Evolutionary conservation across 1,284 basidiomycete species (phyloP).

Genomic region (Peniophora sp.): DNA sequence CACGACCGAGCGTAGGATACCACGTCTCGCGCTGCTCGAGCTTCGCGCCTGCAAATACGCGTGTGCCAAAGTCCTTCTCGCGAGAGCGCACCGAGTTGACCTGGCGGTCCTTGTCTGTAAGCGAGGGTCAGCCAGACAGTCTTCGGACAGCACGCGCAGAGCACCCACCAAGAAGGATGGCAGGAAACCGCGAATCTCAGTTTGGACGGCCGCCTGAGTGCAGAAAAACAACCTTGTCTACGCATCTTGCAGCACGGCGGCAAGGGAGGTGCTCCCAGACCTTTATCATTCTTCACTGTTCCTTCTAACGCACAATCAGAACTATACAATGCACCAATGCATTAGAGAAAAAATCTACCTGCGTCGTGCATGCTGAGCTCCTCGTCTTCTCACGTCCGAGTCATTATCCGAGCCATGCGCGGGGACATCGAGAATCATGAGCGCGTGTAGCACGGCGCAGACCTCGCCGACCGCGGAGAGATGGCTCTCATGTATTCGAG

Average conservation of each 20-base stretch:
- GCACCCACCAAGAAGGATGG: conserved; percentile 56
- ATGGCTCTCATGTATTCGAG: conserved; percentile 84
- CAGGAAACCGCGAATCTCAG: conserved; percentile 85
- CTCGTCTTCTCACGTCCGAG: too few relatives aligned
- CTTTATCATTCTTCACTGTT: too few relatives aligned
- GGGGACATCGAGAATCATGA: conserved; percentile 82
- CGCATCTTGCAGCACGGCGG: conserved; percentile 89
- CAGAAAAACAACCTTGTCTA: conserved; percentile 92
- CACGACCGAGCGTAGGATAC: conserved; percentile 83
- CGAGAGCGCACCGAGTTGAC: too few relatives aligned
- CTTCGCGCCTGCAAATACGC: conserved; percentile 39
- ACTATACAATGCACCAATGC: too few relatives aligned
- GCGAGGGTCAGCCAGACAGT: too few relatives aligned
- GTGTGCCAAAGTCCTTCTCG: conserved; percentile 33
- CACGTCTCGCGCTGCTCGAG: conserved; percentile 74
- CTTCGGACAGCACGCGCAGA: background rate
- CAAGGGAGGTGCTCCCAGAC: conserved; percentile 71
- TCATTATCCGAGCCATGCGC: conserved; percentile 20
- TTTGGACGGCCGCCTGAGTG: conserved; percentile 83
- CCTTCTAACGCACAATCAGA: too few relatives aligned
- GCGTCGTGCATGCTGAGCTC: too few relatives aligned
- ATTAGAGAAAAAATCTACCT: too few relatives aligned
- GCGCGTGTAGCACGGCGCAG: conserved; percentile 86
- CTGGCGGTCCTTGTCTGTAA: too few relatives aligned
- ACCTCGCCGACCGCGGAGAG: conserved; percentile 85